Base-by-base conservation (phyloP, 768 basidiomycete species). In the Rubroboletus pulcherrimus region DNA sequence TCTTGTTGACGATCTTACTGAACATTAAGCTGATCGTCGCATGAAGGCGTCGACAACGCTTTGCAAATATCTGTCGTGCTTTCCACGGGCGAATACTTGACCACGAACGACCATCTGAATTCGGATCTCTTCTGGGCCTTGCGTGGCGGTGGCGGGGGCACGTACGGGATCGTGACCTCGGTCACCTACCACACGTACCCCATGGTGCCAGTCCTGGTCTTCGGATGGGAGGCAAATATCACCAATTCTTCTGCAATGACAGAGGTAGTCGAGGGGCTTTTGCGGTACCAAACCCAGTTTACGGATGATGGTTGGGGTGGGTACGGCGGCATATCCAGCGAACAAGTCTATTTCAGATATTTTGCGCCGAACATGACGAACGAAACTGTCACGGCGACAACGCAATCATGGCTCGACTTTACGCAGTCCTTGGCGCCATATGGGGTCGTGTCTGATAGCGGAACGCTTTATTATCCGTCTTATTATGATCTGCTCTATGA, bases 81-180 rank as follows among this genome's bases (percentile, higher is more conserved):
- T 8, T 70, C 81, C 6, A 68, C 71, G 8, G 80, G 79, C 5
- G 55, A 72, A 12, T 62, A 71, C 37, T 60, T 78, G 49, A 73
- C 61, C 4, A 75, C 70, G 21, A 83, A 82, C 59, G 57, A 60
- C 0, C 65, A 74, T 59, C 68, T 72, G 39, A 68, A 81, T 55
- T 14, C 66, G 4, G 78, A 82, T 51, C 71, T 83, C 5, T 83
- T 79, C 66, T 83, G 78, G 76, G 80, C 82, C 0, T 60, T 83
- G 49, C 72, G 80, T 26, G 81, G 80, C 0, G 78, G 77, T 1
- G 81, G 81, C 0, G 79, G 78, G 0, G 69, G 77, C 15, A 81
- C 76, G 2, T 81, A 70, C 51, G 80, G 77, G 9, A 68, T 81
- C 21, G 67, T 81, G 19, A 75, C 74, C 3, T 77, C 76, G 1